A percentile compares a stretch with the other conserved stretches of the same genome.
Conservation (phyloP, 495 filamentous ascomycete species). For the Aspergillus avenaceus region DNA sequence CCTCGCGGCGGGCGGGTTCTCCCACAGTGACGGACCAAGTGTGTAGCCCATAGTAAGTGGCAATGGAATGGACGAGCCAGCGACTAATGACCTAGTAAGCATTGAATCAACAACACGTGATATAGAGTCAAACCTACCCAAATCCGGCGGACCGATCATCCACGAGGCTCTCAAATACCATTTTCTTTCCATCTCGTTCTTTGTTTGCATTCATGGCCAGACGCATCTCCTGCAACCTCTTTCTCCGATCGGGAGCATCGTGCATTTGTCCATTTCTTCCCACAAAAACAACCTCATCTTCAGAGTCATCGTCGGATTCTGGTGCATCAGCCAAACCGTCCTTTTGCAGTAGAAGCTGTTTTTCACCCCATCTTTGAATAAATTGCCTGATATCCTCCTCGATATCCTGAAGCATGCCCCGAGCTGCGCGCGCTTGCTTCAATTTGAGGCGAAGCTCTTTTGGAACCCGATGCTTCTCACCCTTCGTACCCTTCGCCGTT, state of each 20-base stretch:
- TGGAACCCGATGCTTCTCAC: conserved; percentile 43
- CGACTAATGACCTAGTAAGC: conserved; percentile 51
- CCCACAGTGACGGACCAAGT: conserved; percentile 80
- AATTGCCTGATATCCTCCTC: conserved; percentile 62
- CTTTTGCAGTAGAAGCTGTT: conserved; percentile 31
- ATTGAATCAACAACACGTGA: not conserved
- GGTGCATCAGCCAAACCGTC: conserved; percentile 48
- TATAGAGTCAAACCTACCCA: conserved; percentile 54
- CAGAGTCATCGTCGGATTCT: conserved; percentile 54
- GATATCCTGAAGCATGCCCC: conserved; percentile 60
- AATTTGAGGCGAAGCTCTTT: conserved; percentile 55
- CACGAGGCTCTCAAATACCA: conserved; percentile 72
- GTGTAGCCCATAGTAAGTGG: conserved; percentile 84
- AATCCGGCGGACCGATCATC: conserved; percentile 75
- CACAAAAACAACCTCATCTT: conserved; percentile 93
- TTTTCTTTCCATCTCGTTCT: conserved; percentile 58
- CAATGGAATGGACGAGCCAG: conserved; percentile 92
- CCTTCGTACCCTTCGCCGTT: conserved; percentile 30
- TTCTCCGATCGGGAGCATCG: conserved; percentile 47
- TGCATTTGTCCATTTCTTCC: conserved; percentile 72
- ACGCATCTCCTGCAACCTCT: conserved; percentile 25
- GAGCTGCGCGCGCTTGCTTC: conserved; percentile 66
- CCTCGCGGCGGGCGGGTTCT: conserved; percentile 71
- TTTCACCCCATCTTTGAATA: conserved; percentile 55
- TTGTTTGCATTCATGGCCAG: conserved; percentile 41